Conservation (phyloP, 1,284 basidiomycete species). For the Pisolithus thermaeus region DNA sequence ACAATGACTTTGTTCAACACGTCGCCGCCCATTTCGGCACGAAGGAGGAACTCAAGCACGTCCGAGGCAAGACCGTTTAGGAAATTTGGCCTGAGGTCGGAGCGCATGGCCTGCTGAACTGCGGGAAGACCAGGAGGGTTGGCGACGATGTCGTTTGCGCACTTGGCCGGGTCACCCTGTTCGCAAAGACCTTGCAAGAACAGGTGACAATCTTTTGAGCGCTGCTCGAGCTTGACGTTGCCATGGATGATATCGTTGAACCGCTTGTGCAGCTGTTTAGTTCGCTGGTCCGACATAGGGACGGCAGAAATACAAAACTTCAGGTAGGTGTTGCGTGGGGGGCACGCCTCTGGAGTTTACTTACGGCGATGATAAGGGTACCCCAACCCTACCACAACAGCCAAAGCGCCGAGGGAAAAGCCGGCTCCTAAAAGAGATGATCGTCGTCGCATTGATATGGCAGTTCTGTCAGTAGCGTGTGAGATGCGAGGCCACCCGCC, state of each 20-base stretch:
- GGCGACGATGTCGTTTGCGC: slow-evolving; percentile 36
- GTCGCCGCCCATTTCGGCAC: slow-evolving; percentile 39
- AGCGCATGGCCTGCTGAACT: slow-evolving; percentile 41
- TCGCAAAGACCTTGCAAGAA: slow-evolving; percentile 47
- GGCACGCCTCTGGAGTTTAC: neutral
- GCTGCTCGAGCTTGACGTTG: slow-evolving; percentile 11
- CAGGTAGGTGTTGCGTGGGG: neutral
- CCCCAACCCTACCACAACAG: no score
- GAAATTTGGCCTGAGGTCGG: slow-evolving; percentile 34
- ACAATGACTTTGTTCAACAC: slow-evolving; percentile 34
- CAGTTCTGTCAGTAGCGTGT: neutral
- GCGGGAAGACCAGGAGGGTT: slow-evolving; percentile 36
- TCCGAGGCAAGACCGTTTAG: slow-evolving; percentile 39
- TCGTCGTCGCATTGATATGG: slow-evolving; percentile 7
- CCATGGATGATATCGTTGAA: slow-evolving; percentile 22
- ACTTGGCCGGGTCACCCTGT: slow-evolving; percentile 35
- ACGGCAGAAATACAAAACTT: neutral
- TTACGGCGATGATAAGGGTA: no score
- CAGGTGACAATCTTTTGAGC: slow-evolving; percentile 4
- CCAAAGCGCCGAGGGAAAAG: neutral
- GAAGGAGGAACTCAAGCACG: slow-evolving; percentile 40
- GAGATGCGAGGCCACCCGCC: no score
- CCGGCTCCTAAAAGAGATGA: neutral
- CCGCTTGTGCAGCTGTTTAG: slow-evolving; percentile 16
- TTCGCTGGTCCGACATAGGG: slow-evolving; percentile 5